Base-by-base conservation (phyloP, 2,329 filamentous ascomycete species). In the Ophiostoma australiae region DNA sequence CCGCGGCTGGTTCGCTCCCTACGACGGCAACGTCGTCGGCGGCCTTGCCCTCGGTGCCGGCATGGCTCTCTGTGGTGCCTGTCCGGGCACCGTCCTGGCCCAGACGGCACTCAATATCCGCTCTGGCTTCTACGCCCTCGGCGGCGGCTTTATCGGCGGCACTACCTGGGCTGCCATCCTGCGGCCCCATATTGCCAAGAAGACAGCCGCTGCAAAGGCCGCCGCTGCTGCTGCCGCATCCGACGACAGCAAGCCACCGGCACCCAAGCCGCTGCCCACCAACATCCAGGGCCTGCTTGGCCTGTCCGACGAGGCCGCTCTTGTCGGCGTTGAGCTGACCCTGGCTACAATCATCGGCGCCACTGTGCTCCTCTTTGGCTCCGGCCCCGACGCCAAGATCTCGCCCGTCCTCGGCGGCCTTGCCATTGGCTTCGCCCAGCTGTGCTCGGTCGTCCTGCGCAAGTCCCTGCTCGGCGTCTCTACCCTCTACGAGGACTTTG, bases 1-100 rank as follows among this genome's bases (percentile, higher is more conserved):
- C 6, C 76, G 88, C 35, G 84, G 83, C 69, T 79, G 88, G 75
- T 83, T 88, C 74, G 80, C 80, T 10, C 76, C 78, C 23, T 88
- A 87, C 75, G 88, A 90, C 75, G 89, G 87, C 71, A 91, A 91
- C 77, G 78, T 90, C 67, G 74, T 90, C 74, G 89, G 89, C 70
- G 89, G 89, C 4, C 76, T 82, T 20, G 78, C 90, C 2, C 83
- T 90, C 35, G 89, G 89, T 48, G 77, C 84, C n/a, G 89, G 89
- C 70, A 90, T 91, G 88, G 83, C 86, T 6, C 79, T 90, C 20
- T 85, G 88, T 0, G 88, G 88, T 10, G 85, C 88, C 0, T 91
- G 89, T 72, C 88, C 89, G 0, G 89, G 89, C 0, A 90, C 88
- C 0, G 82, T 90, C 6, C 83, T 90, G 68, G 84, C 85, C 0